Evolutionary conservation across 2,329 filamentous ascomycete genomes (phyloP), one percentile per base, ranked within the genome.

Genomic region (Corinectria fuckeliana): DNA sequence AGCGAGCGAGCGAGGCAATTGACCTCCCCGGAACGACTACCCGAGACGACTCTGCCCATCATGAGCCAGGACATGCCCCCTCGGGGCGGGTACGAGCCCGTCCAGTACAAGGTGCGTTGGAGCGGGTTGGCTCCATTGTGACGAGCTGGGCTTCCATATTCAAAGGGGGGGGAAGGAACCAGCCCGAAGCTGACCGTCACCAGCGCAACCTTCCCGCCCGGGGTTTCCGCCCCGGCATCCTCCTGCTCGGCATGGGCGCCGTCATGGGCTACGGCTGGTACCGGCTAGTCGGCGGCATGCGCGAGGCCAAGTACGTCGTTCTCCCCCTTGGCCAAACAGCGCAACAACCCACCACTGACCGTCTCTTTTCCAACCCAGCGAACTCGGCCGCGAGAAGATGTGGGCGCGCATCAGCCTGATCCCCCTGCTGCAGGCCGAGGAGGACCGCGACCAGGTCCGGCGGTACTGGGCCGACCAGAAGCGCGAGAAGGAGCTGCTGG

Each of bases 41-140:
- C 50, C 25, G 44, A 50, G 44, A 47, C 47, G 28, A 55, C 56
- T 64, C 62, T 56, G 74, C 72, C 77, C 83, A 88, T 67, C 75
- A 97, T 98, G 94, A 89, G 91, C 83, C 93, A 98, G 86, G 95
- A 99, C 85, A 92, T 99, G 88, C 95, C 95, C 82, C 95, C 95
- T 71, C 78, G 81, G 75, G 95, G 94, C 83, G 95, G 95, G 85
- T 99, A 99, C 80, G 90, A 88, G 78, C 90, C 94, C 78, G 90
- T 99, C 68, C 95, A 99, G 82, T 99, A 97, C 85, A 96, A 96
- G 88, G 91, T 93, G 78, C 74, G 83, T 80, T 20, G 49, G 41
- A 39, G 23, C 39, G 32, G 28, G 11, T n/a, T n/a, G n/a, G n/a
- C n/a, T n/a, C n/a, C n/a, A n/a, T n/a, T n/a, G n/a, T n/a, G n/a